These are phyloP conservation scores for Pigoraptor vietnamica DNA, from an alignment of 78 protist species.

Conservation along the genomic window DNA sequence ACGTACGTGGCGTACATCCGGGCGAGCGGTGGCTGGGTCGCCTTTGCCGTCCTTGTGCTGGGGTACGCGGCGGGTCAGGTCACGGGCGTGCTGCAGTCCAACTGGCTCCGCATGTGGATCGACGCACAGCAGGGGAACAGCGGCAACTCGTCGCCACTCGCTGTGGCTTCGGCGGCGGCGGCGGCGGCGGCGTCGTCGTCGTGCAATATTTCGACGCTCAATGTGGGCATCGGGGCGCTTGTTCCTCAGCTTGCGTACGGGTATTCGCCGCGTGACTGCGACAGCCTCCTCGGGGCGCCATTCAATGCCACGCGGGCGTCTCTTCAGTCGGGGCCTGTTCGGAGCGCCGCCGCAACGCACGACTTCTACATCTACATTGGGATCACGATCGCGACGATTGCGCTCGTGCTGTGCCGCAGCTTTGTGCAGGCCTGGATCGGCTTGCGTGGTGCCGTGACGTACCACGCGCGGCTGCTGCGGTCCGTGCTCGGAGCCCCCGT, in stretches of 20 bases:
- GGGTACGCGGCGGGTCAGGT: neutral
- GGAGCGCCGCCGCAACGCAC: neutral
- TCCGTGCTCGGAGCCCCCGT: neutral
- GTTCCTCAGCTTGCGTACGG: neutral
- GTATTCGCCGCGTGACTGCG: neutral
- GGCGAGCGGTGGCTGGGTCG: conserved; percentile 32
- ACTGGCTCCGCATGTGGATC: conserved; percentile 1
- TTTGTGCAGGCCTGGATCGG: neutral
- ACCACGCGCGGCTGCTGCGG: neutral
- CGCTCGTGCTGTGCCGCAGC: neutral
- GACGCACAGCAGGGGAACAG: neutral
- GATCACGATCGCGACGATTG: neutral
- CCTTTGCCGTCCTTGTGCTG: neutral
- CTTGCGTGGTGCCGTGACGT: neutral
- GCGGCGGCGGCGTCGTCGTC: neutral
- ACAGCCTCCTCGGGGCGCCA: neutral
- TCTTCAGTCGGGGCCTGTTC: neutral
- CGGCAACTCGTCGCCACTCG: too few species aligned
- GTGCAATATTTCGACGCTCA: neutral
- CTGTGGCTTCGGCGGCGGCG: neutral
- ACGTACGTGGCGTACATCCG: conserved; percentile 27
- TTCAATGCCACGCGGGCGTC: neutral
- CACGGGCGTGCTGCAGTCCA: neutral
- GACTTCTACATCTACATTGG: neutral
- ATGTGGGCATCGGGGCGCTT: neutral